A percentile compares a stretch with the other conserved stretches of the same genome.
Conservation (phyloP, 257 asterid species). For the Fraxinus cuspidata region DNA sequence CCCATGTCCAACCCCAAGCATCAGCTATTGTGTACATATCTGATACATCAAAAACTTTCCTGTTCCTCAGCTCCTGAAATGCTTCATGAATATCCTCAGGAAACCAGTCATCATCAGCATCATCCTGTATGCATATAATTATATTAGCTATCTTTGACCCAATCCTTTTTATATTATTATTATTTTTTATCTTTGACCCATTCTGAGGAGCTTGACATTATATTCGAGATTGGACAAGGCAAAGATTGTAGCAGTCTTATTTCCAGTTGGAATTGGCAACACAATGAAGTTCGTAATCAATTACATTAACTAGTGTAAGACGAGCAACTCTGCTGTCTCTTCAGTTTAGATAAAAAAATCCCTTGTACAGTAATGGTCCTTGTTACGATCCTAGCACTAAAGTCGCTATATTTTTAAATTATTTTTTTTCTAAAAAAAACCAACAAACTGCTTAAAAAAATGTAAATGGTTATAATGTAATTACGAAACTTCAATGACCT, state of each 20-base stretch:
- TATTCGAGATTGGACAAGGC: neutral
- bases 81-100: conserved; percentile 93
- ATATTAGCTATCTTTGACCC: neutral
- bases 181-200: neutral
- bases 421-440: neutral
- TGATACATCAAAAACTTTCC: conserved; percentile 81
- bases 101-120: conserved; percentile 95
- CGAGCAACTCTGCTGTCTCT: neutral
- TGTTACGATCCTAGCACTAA: neutral
- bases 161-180: neutral
- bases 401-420: neutral
- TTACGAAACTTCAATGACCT: neutral
- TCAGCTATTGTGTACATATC: conserved; percentile 97
- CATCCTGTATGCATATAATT: conserved; percentile 53
- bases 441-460: neutral
- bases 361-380: neutral
- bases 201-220: conserved; percentile 3
- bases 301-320: neutral
- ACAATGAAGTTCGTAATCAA: neutral
- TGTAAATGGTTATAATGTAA: neutral
- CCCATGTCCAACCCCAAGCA: conserved; percentile 99
- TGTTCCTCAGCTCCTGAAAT: conserved; percentile 75
- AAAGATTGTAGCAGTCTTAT: neutral
- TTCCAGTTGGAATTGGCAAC: conserved; percentile 4
- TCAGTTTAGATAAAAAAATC: neutral